A percentile compares a stretch with the other conserved stretches of the same genome.
phyloP scores from a whole-genome alignment of 176 grass and related monocot genomes.

The Urochloa ruziziensis region DNA sequence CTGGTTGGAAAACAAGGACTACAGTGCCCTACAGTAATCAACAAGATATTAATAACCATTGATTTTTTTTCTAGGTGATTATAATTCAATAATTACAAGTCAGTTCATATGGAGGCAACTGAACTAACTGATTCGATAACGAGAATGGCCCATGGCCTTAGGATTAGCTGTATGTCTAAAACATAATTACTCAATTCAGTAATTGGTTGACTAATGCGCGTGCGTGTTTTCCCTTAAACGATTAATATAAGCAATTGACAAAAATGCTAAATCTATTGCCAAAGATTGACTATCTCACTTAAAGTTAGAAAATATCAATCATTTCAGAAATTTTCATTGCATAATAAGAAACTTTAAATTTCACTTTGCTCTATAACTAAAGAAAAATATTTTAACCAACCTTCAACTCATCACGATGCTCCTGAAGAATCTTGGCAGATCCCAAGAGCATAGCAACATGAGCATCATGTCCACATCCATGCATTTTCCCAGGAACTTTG shows the following conservation, averaged over 20 bases:
- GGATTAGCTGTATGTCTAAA: constrained; percentile 12
- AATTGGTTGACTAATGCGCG: background rate
- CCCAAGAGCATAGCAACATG: constrained; percentile 87
- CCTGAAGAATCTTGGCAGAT: constrained; percentile 95
- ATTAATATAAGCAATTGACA: background rate
- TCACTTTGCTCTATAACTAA: background rate
- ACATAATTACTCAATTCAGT: background rate
- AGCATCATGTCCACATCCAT: constrained; percentile 94
- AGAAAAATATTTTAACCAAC: constrained; percentile 29
- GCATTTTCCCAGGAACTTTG: constrained; percentile 96
- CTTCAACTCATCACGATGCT: constrained; percentile 70
- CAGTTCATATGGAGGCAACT: background rate
- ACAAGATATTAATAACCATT: background rate
- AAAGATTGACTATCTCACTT: background rate
- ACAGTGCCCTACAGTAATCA: constrained; percentile 69
- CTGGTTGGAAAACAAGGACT: constrained; percentile 85
- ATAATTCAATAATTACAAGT: background rate
- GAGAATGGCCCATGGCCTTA: background rate
- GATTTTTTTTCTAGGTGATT: background rate
- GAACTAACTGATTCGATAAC: background rate
- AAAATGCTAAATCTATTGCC: background rate
- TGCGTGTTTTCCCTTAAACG: background rate
- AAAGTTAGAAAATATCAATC: constrained; percentile 8
- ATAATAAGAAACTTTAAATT: background rate
- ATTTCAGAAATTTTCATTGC: background rate